These are phyloP conservation scores for Austropuccinia psidii DNA, from an alignment of 1,284 basidiomycete species.

Conservation along the genomic window DNA sequence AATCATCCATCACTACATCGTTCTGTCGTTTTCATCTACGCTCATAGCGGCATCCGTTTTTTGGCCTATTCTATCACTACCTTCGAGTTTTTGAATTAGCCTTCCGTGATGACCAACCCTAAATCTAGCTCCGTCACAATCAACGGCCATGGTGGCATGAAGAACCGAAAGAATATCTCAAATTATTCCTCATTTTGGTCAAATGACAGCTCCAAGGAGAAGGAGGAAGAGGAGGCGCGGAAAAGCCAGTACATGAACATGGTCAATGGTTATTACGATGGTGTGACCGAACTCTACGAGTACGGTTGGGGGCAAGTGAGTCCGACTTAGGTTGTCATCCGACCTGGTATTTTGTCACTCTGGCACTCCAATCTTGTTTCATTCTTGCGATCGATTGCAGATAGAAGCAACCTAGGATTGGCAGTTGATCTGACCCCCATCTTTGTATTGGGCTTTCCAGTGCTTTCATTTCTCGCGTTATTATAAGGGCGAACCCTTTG, in stretches of 20 bases:
- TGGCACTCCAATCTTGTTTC: not conserved
- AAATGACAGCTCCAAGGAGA: constrained; percentile 69
- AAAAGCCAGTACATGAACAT: constrained; percentile 82
- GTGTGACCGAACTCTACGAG: constrained; percentile 81
- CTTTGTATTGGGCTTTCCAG: constrained; percentile 4
- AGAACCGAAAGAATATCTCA: constrained; percentile 70
- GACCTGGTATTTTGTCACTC: not conserved
- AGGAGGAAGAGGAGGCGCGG: constrained; percentile 62
- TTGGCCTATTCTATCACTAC: too few species aligned
- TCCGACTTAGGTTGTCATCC: not conserved
- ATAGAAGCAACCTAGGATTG: too few species aligned
- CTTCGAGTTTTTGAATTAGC: too few species aligned
- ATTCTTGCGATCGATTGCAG: too few species aligned
- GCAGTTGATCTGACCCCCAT: too few species aligned
- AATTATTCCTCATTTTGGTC: constrained; percentile 94
- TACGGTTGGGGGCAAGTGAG: constrained; percentile 55
- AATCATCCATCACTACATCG: too few species aligned
- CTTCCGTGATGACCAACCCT: too few species aligned
- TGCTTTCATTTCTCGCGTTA: constrained; percentile 49
- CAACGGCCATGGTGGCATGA: too few species aligned
- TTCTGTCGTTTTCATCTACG: too few species aligned
- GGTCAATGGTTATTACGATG: constrained; percentile 64
- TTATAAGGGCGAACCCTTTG: constrained; percentile 48
- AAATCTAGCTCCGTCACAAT: too few species aligned
- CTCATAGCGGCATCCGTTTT: too few species aligned